Percentiles rank a stretch among this genome's conserved stretches.
Evolutionary conservation across 208 protist genomes (phyloP).

Genomic region (Naegleria lovaniensis): DNA sequence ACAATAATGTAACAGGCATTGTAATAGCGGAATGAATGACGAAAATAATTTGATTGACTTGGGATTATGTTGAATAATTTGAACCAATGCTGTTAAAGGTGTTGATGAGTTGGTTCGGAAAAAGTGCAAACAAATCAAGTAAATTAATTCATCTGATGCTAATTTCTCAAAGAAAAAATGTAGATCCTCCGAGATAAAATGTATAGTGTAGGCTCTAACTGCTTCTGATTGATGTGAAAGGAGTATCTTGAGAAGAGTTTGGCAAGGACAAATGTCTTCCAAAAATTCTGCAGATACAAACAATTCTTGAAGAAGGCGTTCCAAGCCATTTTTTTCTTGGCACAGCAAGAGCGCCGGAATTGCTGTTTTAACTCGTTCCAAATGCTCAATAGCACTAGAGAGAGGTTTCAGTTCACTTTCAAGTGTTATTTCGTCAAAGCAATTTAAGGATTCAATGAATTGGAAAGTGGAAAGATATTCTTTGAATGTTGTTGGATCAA

Average conservation of each 20-base stretch:
- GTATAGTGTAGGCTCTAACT: not conserved
- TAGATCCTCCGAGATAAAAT: not conserved
- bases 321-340: not conserved
- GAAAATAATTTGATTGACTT: not conserved
- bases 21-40: not conserved
- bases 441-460: too few species aligned
- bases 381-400: not conserved
- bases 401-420: not conserved
- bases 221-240: not conserved
- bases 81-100: not conserved
- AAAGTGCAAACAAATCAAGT: not conserved
- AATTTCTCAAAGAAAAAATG: not conserved
- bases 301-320: not conserved
- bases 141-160: not conserved
- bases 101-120: not conserved
- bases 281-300: not conserved
- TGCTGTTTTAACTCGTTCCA: not conserved
- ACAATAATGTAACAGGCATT: not conserved
- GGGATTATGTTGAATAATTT: not conserved
- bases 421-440: too few species aligned
- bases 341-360: not conserved
- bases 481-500: too few species aligned
- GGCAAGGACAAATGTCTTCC: not conserved
- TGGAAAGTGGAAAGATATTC: too few species aligned
- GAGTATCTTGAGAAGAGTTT: not conserved